Evolutionary conservation across 768 basidiomycete genomes (phyloP), one percentile per base, ranked within the genome.

Genomic region (Russula sp.): DNA sequence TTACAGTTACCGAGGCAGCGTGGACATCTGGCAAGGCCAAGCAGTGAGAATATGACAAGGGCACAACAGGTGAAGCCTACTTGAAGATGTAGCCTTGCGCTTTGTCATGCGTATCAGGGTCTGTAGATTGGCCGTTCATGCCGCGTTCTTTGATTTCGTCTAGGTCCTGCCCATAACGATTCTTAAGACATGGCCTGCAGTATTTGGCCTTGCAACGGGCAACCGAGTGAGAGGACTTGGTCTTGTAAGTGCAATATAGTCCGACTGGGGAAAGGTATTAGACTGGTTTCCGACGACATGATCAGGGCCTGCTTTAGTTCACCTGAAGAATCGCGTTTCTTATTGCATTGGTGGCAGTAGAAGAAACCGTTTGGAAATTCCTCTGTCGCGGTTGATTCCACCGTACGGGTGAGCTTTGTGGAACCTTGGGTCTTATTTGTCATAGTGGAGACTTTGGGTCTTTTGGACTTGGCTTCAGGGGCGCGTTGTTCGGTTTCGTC

Each of bases 261-360:
- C 69, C 65, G n/a, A 65, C 79, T 80, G 53, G 6, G 26, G 24
- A 14, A n/a, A 5, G 30, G 44, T 16, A 50, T 70, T 24, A 69
- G 59, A 32, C 44, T 50, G 13, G 50, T 22, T 26, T 5, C 7
- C 40, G 13, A 44, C 42, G 6, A 49, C 38, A 28, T 59, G 61
- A 57, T 56, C 30, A 53, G 42, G 7, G 46, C 9, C 36, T 26
- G 61, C 34, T 7, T 30, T 14, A 18, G 70, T 79, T 57, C 52
- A 87, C 88, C 75, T 52, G 75, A 71, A 32, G 73, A 71, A 67
- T 83, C 84, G 57, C 84, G 83, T 68, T 86, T 88, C 71, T 80
- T 81, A 66, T 78, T 79, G 73, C 90, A 90, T 70, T 90, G 89
- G 72, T 90, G 90, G 67, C 90, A 91, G 67, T 85, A 83, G 56